Base-by-base conservation (phyloP, 148 eudicot genomes). In the Polygonum maritimum region DNA sequence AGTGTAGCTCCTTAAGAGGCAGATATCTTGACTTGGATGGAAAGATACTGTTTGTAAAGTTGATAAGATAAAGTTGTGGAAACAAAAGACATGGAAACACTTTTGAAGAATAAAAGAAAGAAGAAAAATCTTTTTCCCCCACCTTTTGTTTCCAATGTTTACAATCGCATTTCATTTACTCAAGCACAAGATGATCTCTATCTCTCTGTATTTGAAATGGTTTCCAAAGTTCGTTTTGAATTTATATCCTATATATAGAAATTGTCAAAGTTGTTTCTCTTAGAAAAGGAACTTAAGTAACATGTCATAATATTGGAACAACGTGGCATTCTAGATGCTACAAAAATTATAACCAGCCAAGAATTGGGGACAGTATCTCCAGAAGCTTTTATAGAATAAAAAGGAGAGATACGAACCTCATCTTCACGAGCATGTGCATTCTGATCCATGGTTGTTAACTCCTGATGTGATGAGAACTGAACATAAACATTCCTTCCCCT, bases 401-500 rank as follows among this genome's bases (percentile, higher is more conserved):
- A 72, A 72, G 19, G 63, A 44, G 73, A 36, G 71, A 79, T 63
- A 89, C 87, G 57, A 82, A 93, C 98, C 97, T 94, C 98, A 69
- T 94, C 98, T 38, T 74, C 92, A 69, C 97, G 87, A 63, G 87
- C 84, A 81, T 94, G 97, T 45, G 91, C 16, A 82, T 77, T 91
- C 82, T 94, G 98, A 49, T 94, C 98, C 86, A 91, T 78, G 48
- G 92, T 94, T 41, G 98, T 94, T 74, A 94, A 84, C 82, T 94
- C 98, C 75, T 94, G 97, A 79, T 94, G 98, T 3, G 94, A 94
- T 48, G 98, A 91, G 78, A 89, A 94, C 55, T 94, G 98, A 77
- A 94, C 79, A 86, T 94, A 94, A 74, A 94, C 94, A 87, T 91
- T 94, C 72, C 98, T 89, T 82, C 97, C 94, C 89, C 98, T 94